A percentile compares a stretch with the other conserved stretches of the same genome.
Evolutionary conservation across 2,329 filamentous ascomycete genomes (phyloP).

Genomic region (Blastomyces emzantsi): DNA sequence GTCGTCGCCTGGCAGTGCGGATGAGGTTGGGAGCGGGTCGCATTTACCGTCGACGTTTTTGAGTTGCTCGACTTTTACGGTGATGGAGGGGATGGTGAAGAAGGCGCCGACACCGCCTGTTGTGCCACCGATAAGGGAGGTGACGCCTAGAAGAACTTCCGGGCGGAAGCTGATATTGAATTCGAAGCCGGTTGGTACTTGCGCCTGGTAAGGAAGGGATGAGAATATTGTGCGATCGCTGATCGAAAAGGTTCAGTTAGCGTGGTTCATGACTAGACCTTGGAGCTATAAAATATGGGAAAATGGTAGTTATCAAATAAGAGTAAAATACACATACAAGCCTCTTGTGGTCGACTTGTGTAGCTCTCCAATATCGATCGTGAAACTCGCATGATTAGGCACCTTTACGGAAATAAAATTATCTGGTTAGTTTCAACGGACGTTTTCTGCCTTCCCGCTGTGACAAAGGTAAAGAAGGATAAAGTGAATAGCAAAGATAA

Average conservation of each 20-base stretch:
- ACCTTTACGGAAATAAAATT: constrained; percentile 11
- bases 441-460: neutral
- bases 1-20: neutral
- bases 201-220: constrained; percentile 17
- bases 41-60: constrained; percentile 18
- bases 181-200: constrained; percentile 9
- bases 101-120: constrained; percentile 20
- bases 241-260: neutral
- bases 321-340: constrained; percentile 22
- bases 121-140: constrained; percentile 10
- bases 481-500: neutral
- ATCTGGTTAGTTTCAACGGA: neutral
- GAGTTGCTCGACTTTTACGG: constrained; percentile 18
- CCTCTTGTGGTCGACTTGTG: constrained; percentile 23
- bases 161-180: constrained; percentile 16
- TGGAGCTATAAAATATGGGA: neutral
- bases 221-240: constrained; percentile 17
- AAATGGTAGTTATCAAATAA: neutral
- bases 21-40: constrained; percentile 9
- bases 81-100: constrained; percentile 19
- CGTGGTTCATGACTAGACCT: neutral
- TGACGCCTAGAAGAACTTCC: constrained; percentile 18
- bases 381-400: constrained; percentile 15
- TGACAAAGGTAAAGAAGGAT: neutral
- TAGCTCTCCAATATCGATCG: constrained; percentile 14